Evolutionary conservation across 2,329 filamentous ascomycete species (phyloP), one percentile per base, ranked within the genome.

Genomic region (Apiospora kogelbergensis): DNA sequence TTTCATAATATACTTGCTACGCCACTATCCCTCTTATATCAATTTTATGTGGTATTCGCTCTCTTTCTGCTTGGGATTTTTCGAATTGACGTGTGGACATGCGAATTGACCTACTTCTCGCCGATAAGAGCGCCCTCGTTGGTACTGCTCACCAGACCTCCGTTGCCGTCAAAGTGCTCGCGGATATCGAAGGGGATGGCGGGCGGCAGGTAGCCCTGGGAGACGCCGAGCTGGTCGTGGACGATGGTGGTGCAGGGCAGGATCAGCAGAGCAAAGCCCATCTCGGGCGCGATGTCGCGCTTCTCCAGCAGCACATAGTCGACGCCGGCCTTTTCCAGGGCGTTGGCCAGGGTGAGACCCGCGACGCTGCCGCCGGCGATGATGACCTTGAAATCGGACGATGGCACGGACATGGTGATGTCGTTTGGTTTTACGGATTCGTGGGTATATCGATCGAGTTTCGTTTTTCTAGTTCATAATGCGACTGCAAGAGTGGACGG

Each of bases 301-400:
- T 73, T 71, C 65, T 78, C 76, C 0, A 78, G 69, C 45, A 77
- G 68, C 11, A 76, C 71, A 67, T 73, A 78, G 66, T 78, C 75
- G 68, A 78, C 74, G 11, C 69, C 72, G 13, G 73, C 70, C 67
- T 74, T 72, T 10, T 70, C 67, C 10, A 77, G 70, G 6, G 74
- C 73, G 65, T 78, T 75, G 0, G 74, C 75, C 2, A 73, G 70
- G 10, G 73, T 76, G 37, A 78, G 71, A 20, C 70, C 71, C 3
- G 76, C 71, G 11, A 75, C 75, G 37, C 75, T 75, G 40, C 73
- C 76, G 66, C 76, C 76, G 1, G 76, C 74, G 63, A 78, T 72
- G 22, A 78, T 69, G 33, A 70, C 74, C 30, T 66, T 66, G 65
- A 66, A 66, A n/a, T 60, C 53, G 30, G 53, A 60, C 53, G 26